These are phyloP conservation scores for Capsicum pubescens DNA, from an alignment of 257 asterid genomes.

Conservation along the genomic window DNA sequence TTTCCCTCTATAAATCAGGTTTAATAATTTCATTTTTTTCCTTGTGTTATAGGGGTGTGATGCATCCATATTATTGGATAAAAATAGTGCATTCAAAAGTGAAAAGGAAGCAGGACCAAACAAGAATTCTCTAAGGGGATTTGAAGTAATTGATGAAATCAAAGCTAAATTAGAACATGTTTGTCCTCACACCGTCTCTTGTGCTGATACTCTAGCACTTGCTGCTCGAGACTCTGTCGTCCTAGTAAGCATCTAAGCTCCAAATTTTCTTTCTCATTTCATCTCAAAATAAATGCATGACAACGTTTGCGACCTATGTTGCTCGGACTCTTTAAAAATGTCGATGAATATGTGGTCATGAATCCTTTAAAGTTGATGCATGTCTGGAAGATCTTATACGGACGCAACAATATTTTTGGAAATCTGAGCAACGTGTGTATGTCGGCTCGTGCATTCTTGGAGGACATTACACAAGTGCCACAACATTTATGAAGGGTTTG, in stretches of 20 bases:
- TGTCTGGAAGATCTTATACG: not conserved
- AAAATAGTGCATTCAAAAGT: slow-evolving; percentile 48
- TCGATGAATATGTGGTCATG: not conserved
- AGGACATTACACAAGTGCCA: not conserved
- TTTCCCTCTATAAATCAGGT: not conserved
- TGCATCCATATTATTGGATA: slow-evolving; percentile 71
- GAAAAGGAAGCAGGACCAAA: slow-evolving; percentile 79
- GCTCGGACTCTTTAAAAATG: not conserved
- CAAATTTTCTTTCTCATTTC: not conserved
- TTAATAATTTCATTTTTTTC: not conserved
- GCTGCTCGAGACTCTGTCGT: slow-evolving; percentile 72
- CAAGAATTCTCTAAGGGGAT: slow-evolving; percentile 71
- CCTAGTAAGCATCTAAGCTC: slow-evolving; percentile 47
- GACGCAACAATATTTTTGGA: not conserved
- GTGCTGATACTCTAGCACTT: slow-evolving; percentile 78
- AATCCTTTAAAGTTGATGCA: not conserved
- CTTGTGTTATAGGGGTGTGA: slow-evolving; percentile 66
- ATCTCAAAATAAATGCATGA: not conserved
- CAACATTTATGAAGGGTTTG: not conserved
- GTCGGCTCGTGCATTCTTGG: not conserved
- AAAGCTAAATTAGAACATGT: slow-evolving; percentile 65
- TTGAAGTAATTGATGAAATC: slow-evolving; percentile 75
- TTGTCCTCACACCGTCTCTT: slow-evolving; percentile 84
- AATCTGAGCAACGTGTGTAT: not conserved
- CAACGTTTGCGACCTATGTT: not conserved